phyloP scores from a whole-genome alignment of 169 alveolate genomes.

The Plasmodium billcollinsi region DNA sequence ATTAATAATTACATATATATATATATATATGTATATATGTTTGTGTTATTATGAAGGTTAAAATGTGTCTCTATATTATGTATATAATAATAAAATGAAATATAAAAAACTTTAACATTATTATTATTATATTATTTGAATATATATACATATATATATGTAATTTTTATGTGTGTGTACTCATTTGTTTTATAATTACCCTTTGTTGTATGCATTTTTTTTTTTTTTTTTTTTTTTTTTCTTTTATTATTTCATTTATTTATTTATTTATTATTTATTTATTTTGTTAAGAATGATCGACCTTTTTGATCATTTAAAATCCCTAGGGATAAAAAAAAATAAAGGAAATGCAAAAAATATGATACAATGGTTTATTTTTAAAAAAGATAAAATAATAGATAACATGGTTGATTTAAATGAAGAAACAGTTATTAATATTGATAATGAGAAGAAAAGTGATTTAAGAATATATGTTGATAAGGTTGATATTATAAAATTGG shows the following conservation, averaged over 20 bases:
- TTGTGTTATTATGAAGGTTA: too few species aligned
- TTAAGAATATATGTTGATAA: constrained; percentile 47
- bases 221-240: background rate
- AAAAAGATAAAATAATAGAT: constrained; percentile 28
- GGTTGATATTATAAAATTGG: constrained; percentile 46
- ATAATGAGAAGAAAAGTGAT: constrained; percentile 21
- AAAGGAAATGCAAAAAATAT: constrained; percentile 34
- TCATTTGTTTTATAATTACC: background rate
- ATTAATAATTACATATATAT: too few species aligned
- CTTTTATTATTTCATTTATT: background rate
- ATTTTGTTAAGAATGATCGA: constrained; percentile 41
- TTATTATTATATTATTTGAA: too few species aligned
- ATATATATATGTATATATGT: too few species aligned
- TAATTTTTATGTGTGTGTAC: too few species aligned
- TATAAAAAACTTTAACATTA: too few species aligned
- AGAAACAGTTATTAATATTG: constrained; percentile 32
- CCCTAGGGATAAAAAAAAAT: constrained; percentile 34
- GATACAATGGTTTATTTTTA: constrained; percentile 30
- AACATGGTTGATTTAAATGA: constrained; percentile 14
- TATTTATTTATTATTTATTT: constrained; percentile 16
- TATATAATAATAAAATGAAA: too few species aligned
- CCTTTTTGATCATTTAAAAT: constrained; percentile 35
- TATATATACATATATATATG: too few species aligned
- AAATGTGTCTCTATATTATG: too few species aligned
- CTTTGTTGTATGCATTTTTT: constrained; percentile 41